Conservation (phyloP, 441 rosid species). For the Macaranga tanarius region DNA sequence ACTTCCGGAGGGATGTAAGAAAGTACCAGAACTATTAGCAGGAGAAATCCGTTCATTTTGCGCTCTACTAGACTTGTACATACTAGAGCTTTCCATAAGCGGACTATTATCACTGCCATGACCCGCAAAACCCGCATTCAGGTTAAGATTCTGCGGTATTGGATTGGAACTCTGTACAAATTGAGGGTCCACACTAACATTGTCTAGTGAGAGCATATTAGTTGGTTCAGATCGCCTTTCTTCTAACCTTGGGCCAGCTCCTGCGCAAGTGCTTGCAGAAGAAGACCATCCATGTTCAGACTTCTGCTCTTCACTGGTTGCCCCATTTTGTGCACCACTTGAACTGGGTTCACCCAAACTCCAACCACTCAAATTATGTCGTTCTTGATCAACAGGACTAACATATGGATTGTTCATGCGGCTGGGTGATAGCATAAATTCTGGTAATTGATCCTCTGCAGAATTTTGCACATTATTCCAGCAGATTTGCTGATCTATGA, state of each 20-base stretch:
- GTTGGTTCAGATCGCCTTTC: conserved; percentile 39
- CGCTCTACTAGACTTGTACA: conserved; percentile 39
- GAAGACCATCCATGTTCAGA: conserved; percentile 42
- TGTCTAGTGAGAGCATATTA: conserved; percentile 34
- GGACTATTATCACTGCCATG: conserved; percentile 42
- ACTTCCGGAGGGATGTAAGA: conserved; percentile 41
- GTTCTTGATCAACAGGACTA: conserved; percentile 54
- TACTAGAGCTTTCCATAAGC: conserved; percentile 38
- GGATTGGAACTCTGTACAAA: conserved; percentile 36
- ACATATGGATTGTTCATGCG: conserved; percentile 34
- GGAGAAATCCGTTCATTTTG: conserved; percentile 35
- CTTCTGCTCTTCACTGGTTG: conserved; percentile 38
- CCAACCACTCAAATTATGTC: conserved; percentile 48
- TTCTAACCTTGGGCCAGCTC: conserved; percentile 41
- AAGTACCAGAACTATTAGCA: conserved; percentile 32
- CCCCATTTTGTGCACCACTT: conserved; percentile 34
- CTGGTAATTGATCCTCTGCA: conserved; percentile 43
- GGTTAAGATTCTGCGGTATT: conserved; percentile 52
- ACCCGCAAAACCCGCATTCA: conserved; percentile 54
- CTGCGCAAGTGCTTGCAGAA: conserved; percentile 31
- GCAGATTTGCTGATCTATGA: conserved; percentile 57
- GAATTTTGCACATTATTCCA: conserved; percentile 61
- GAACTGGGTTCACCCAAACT: conserved; percentile 57
- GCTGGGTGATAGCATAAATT: conserved; percentile 44
- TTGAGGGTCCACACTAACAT: conserved; percentile 33